Evolutionary conservation across 164 flowering plant genomes (phyloP).

Genomic region (Vitis cinerea): DNA sequence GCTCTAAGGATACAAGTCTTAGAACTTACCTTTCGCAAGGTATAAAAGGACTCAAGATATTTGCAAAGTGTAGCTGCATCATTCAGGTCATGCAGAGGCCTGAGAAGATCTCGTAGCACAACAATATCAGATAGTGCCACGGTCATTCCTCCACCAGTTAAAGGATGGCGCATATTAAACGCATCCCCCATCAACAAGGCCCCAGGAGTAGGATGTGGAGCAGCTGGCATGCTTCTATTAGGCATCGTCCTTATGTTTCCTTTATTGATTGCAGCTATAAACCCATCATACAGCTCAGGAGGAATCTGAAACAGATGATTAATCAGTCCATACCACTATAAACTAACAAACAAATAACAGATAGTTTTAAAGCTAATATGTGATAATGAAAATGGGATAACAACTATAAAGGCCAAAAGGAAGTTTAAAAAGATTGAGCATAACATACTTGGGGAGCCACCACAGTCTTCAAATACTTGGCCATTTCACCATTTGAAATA

Average conservation of each 20-base stretch:
- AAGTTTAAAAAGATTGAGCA: neutral
- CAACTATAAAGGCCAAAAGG: neutral
- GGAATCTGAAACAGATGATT: slow-evolving; percentile 50
- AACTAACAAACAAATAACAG: neutral
- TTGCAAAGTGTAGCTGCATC: slow-evolving; percentile 75
- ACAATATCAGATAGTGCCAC: slow-evolving; percentile 89
- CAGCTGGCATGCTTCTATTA: slow-evolving; percentile 96
- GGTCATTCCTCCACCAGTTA: slow-evolving; percentile 97
- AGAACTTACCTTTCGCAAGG: slow-evolving; percentile 64
- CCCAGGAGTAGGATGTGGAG: slow-evolving; percentile 87
- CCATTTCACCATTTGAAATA: slow-evolving; percentile 87
- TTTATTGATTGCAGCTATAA: slow-evolving; percentile 69
- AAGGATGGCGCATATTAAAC: slow-evolving; percentile 90
- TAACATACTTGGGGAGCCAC: slow-evolving; percentile 84
- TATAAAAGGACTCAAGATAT: slow-evolving; percentile 79
- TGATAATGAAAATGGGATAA: neutral
- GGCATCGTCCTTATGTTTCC: slow-evolving; percentile 91
- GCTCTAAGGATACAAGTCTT: neutral
- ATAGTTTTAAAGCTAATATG: neutral
- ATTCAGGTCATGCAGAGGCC: slow-evolving; percentile 60
- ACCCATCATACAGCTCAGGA: slow-evolving; percentile 55
- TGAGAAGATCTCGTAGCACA: slow-evolving; percentile 76
- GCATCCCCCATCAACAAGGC: slow-evolving; percentile 94
- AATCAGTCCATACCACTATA: neutral
- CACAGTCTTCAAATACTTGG: slow-evolving; percentile 67